Evolutionary conservation across 345 rosid genomes (phyloP).

Genomic region (Heritiera littoralis): DNA sequence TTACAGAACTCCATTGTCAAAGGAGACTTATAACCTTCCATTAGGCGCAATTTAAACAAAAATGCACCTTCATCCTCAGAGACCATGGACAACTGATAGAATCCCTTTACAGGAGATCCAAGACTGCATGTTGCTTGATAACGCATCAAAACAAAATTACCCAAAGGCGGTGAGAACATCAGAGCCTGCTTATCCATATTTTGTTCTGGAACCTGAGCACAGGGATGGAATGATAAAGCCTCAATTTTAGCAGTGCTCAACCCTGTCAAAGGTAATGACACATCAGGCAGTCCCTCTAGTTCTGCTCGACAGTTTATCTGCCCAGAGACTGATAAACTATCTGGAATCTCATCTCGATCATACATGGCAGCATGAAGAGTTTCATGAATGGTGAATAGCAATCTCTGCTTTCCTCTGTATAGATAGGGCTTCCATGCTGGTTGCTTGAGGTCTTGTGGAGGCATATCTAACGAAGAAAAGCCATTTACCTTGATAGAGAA

Average conservation of each 20-base stretch:
- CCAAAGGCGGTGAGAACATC: constrained; percentile 85
- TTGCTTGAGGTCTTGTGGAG: constrained; percentile 79
- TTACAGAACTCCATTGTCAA: constrained; percentile 85
- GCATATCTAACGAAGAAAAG: constrained; percentile 74
- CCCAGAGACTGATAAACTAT: constrained; percentile 77
- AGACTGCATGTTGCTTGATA: constrained; percentile 76
- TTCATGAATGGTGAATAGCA: constrained; percentile 77
- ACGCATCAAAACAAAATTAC: constrained; percentile 79
- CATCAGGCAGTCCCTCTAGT: constrained; percentile 91
- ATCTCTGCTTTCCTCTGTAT: constrained; percentile 82
- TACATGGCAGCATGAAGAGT: constrained; percentile 82
- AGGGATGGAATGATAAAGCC: constrained; percentile 83
- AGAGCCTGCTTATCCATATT: constrained; percentile 75
- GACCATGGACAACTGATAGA: constrained; percentile 96
- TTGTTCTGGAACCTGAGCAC: constrained; percentile 87
- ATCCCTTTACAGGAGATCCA: constrained; percentile 88
- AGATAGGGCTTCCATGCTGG: constrained; percentile 97
- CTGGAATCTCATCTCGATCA: constrained; percentile 88
- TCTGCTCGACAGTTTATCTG: constrained; percentile 92
- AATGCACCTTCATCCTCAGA: constrained; percentile 97
- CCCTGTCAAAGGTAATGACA: constrained; percentile 81
- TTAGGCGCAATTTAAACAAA: constrained; percentile 73
- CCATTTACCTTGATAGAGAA: constrained; percentile 69
- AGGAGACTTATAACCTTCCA: constrained; percentile 90
- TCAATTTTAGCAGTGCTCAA: constrained; percentile 60